phyloP scores from a whole-genome alignment of 164 flowering plant genomes.

The Vitis rupestris region DNA sequence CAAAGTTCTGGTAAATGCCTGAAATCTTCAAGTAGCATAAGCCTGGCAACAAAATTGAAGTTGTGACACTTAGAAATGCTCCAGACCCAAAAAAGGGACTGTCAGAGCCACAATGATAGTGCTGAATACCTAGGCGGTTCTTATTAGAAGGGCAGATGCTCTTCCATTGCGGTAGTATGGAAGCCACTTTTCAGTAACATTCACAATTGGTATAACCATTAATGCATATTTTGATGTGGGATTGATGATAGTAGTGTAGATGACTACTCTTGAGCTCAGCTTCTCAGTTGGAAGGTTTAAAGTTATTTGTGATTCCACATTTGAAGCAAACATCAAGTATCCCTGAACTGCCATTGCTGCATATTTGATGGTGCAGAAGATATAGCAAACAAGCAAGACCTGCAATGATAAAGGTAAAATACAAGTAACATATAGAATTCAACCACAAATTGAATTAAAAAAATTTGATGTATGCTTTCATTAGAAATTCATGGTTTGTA shows the following conservation, averaged over 20 bases:
- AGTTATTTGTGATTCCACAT: conserved; percentile 69
- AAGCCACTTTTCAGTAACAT: conserved; percentile 38
- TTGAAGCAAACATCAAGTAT: conserved; percentile 73
- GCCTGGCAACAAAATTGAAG: conserved; percentile 53
- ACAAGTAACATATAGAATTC: not conserved
- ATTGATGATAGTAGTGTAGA: conserved; percentile 64
- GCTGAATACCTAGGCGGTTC: conserved; percentile 46
- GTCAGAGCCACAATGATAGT: conserved; percentile 47
- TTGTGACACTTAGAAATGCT: conserved; percentile 45
- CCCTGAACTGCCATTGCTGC: conserved; percentile 75
- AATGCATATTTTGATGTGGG: conserved; percentile 73
- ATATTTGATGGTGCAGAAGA: conserved; percentile 48
- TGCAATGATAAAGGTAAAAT: conserved; percentile 27
- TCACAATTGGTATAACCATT: conserved; percentile 61
- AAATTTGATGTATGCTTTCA: too few relatives aligned
- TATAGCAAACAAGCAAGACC: conserved; percentile 69
- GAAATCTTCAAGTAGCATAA: conserved; percentile 57
- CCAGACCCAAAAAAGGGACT: conserved; percentile 52
- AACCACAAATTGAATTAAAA: too few relatives aligned
- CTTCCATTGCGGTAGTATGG: conserved; percentile 22
- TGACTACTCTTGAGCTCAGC: conserved; percentile 63
- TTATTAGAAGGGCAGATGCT: conserved; percentile 32
- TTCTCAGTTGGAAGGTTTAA: conserved; percentile 56
- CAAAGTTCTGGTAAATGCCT: conserved; percentile 24
- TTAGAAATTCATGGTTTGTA: too few relatives aligned